phyloP scores from a whole-genome alignment of 73 alveolate genomes.

The Tetrahymena elliotti region DNA sequence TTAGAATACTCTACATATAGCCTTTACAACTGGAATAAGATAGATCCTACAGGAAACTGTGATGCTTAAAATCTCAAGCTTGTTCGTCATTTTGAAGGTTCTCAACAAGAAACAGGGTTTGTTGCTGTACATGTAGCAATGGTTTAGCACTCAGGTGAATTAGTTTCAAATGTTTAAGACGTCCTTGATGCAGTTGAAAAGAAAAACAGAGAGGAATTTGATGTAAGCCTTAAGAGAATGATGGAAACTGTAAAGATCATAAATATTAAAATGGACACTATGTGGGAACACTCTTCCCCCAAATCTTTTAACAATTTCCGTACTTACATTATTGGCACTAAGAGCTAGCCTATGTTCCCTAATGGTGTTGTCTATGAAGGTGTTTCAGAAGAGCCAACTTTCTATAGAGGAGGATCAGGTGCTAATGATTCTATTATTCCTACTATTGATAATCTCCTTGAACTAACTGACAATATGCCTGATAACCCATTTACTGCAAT shows the following conservation, averaged over 20 bases:
- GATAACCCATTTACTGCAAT: constrained; percentile 24
- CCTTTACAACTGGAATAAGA: constrained; percentile 5
- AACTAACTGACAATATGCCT: constrained; percentile 25
- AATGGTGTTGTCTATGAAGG: constrained; percentile 23
- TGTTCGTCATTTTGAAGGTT: constrained; percentile 13
- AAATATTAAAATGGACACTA: constrained; percentile 19
- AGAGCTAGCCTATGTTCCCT: constrained; percentile 27
- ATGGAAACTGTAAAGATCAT: neutral
- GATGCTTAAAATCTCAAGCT: neutral
- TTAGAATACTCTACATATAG: constrained; percentile 7
- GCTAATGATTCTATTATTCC: constrained; percentile 31
- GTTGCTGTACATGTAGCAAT: constrained; percentile 11
- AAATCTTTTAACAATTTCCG: constrained; percentile 3
- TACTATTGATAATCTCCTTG: constrained; percentile 10
- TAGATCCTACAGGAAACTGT: constrained; percentile 7
- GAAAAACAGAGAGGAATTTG: constrained; percentile 11
- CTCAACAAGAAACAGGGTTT: constrained; percentile 10
- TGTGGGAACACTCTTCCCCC: constrained; percentile 14
- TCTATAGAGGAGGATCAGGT: constrained; percentile 22
- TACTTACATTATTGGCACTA: constrained; percentile 30
- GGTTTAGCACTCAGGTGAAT: constrained; percentile 12
- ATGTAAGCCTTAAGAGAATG: neutral
- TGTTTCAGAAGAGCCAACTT: constrained; percentile 9
- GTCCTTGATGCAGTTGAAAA: constrained; percentile 18
- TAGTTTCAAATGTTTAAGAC: constrained; percentile 5